Evolutionary conservation across 2,329 filamentous ascomycete genomes (phyloP).

Genomic region (Purpureocillium takamizusanense): DNA sequence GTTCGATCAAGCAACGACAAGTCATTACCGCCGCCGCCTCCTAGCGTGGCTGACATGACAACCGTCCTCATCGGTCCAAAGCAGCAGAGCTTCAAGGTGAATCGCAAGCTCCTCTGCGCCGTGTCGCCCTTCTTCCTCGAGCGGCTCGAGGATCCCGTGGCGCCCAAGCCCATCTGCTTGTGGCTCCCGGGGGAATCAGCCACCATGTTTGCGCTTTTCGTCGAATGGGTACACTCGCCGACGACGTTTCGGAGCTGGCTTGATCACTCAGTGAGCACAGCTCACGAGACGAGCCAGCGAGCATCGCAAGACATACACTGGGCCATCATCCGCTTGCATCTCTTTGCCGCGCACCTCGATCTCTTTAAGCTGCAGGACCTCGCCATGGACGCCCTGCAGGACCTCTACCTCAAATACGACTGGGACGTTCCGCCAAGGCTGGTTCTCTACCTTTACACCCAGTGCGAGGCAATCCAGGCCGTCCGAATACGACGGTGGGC

Average conservation of each 20-base stretch:
- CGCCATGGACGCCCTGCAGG: conserved; percentile 49
- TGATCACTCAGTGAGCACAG: conserved; percentile 27
- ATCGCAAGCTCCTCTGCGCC: conserved; percentile 35
- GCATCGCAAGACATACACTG: conserved; percentile 38
- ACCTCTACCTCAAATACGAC: conserved; percentile 48
- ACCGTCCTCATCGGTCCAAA: conserved; percentile 34
- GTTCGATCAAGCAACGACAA: conserved; percentile 8
- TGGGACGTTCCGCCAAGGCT: conserved; percentile 47
- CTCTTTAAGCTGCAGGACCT: conserved; percentile 43
- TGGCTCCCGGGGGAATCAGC: conserved; percentile 38
- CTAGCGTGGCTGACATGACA: conserved; percentile 15
- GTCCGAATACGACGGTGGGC: conserved; percentile 49
- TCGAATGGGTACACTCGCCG: conserved; percentile 41
- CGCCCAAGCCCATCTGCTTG: conserved; percentile 20
- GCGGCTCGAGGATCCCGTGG: conserved; percentile 26
- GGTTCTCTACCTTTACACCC: conserved; percentile 42
- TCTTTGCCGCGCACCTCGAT: conserved; percentile 45
- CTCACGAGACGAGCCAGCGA: conserved; percentile 17
- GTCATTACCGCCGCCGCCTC: conserved; percentile 11
- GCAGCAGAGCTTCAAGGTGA: conserved; percentile 30
- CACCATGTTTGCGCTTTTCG: conserved; percentile 44
- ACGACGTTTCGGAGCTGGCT: conserved; percentile 32
- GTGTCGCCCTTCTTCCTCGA: conserved; percentile 39
- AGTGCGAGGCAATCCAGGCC: conserved; percentile 38
- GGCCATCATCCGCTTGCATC: conserved; percentile 46